These are phyloP conservation scores for Limnomonas spitsbergensis DNA, from an alignment of 139 green algal species.

Conservation along the genomic window DNA sequence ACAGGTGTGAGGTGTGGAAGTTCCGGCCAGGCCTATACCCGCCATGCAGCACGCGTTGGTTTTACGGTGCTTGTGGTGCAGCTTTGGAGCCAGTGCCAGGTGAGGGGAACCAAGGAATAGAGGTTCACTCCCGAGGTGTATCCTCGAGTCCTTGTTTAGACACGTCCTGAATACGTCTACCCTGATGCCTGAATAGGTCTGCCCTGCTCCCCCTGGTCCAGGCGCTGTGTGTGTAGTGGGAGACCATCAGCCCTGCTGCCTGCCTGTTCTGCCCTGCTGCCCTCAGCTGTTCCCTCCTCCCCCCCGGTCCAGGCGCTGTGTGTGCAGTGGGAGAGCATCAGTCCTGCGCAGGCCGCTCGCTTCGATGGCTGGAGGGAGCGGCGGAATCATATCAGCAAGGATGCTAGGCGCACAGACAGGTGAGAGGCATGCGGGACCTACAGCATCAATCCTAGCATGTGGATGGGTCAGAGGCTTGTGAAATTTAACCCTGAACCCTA, in stretches of 20 bases:
- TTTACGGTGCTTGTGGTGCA: conserved; percentile 10
- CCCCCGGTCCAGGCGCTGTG: conserved; percentile 10
- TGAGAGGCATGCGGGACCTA: too few relatives aligned
- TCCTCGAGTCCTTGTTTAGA: too few relatives aligned
- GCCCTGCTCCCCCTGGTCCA: too few relatives aligned
- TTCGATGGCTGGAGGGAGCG: conserved; percentile 77
- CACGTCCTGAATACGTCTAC: too few relatives aligned
- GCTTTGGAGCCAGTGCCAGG: not conserved
- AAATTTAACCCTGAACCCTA: too few relatives aligned
- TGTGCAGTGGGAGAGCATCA: conserved; percentile 75
- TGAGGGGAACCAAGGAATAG: too few relatives aligned
- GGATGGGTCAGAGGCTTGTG: too few relatives aligned
- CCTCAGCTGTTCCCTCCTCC: too few relatives aligned
- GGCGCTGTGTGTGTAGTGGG: conserved; percentile 62
- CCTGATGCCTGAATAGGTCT: too few relatives aligned
- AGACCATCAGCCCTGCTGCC: conserved; percentile 49
- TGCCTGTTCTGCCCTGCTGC: too few relatives aligned
- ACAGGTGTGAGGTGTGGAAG: conserved; percentile 74
- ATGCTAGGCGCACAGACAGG: conserved; percentile 74
- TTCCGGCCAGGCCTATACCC: conserved; percentile 76
- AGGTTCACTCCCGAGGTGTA: too few relatives aligned
- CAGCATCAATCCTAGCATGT: too few relatives aligned
- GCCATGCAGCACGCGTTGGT: conserved; percentile 38
- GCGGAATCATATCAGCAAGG: conserved; percentile 74
- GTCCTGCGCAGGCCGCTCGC: conserved; percentile 53